Evolutionary conservation across 164 flowering plant genomes (phyloP), one percentile per base, ranked within the genome.

Genomic region (Tetracentron sinense): DNA sequence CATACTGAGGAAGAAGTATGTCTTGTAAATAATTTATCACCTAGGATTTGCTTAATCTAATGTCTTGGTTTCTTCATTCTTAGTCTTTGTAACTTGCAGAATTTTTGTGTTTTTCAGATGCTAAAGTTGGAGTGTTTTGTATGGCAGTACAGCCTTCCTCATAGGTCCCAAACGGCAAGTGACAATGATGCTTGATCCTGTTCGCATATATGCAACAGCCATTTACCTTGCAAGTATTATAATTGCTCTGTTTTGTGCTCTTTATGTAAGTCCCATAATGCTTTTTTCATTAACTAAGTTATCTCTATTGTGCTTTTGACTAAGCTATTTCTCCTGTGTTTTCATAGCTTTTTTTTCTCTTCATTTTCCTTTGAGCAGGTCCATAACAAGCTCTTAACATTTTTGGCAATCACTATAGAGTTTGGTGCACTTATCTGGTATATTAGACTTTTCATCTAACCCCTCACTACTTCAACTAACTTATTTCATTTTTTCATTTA

Each of bases 151-250:
- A 72, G 93, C 85, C 70, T 92, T 92, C 72, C 95, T 92, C 23
- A 86, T 92, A 58, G 98, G 98, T 64, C 96, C 98, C 30, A 84
- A 88, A 68, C 72, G 92, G 66, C 98, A 92, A 79, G 72, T 90
- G 61, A 76, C 82, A 2, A 83, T 92, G 98, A 92, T 92, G 96
- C 89, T 92, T 76, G 98, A 92, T 66, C 96, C 98, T 68, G 98
- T 82, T 57, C 96, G 98, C 8, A 84, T 92, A 6, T 92, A 88
- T 72, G 98, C 98, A 46, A 92, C 98, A 48, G 90, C 94, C 21
- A 52, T 83, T 62, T 92, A 80, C 75, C 75, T 88, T 71, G 95
- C 90, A 11, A 88, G 95, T 58, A 83, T 90, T 26, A 77, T 92
- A 23, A 51, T 90, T 61, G 88, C 98, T 21, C 80, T 92, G 38